Conservation (phyloP, 805 yeast genomes). For the Kregervanrija delftensis region DNA sequence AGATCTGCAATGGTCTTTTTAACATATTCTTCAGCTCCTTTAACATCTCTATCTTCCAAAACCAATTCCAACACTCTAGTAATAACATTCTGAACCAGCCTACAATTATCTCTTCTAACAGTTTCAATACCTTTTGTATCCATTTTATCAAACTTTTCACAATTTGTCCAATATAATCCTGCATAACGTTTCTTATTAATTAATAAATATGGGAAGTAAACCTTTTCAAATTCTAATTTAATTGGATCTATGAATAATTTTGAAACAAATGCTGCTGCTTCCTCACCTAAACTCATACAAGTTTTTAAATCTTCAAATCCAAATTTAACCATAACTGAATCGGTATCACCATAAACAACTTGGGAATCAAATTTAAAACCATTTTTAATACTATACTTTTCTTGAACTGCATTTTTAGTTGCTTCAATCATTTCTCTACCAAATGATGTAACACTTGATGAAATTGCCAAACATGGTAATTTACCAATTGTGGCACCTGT, state of each 20-base stretch:
- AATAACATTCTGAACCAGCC: conserved; percentile 89
- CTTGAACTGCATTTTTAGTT: conserved; percentile 82
- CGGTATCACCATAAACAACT: conserved; percentile 97
- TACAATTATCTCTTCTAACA: conserved; percentile 95
- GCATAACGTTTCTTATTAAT: conserved; percentile 97
- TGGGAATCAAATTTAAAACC: conserved; percentile 81
- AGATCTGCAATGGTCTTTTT: conserved; percentile 84
- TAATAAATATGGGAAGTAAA: conserved; percentile 86
- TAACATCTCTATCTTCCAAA: conserved; percentile 80
- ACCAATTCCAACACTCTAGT: conserved; percentile 83
- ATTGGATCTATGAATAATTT: conserved; percentile 76
- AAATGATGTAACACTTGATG: conserved; percentile 90
- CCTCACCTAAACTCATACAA: conserved; percentile 88
- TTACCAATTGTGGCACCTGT: conserved; percentile 99
- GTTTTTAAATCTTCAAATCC: conserved; percentile 74
- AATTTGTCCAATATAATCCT: conserved; percentile 91
- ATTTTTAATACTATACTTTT: conserved; percentile 68
- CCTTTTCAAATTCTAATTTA: conserved; percentile 93
- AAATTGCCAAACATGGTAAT: conserved; percentile 91
- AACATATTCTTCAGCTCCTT: conserved; percentile 77
- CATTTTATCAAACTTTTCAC: conserved; percentile 91
- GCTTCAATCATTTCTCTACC: conserved; percentile 96
- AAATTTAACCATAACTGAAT: conserved; percentile 98
- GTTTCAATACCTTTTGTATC: conserved; percentile 98
- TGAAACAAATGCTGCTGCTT: conserved; percentile 88